phyloP scores from a whole-genome alignment of 495 filamentous ascomycete genomes.

The Penicillium desertorum region DNA sequence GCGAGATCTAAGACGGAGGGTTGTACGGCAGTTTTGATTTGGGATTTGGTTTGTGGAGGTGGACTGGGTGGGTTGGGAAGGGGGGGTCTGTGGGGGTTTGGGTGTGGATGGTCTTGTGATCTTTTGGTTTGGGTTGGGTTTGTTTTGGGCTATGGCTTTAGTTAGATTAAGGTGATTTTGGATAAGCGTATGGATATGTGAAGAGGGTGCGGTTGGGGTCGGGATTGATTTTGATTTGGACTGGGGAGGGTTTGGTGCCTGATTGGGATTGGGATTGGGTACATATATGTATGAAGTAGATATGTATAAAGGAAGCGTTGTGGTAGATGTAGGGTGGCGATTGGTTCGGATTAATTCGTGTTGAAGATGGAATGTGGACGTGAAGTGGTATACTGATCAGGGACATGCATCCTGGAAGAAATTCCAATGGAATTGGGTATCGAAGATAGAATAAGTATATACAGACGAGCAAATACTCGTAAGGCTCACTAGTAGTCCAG shows the following conservation, averaged over 20 bases:
- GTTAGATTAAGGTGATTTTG: not conserved
- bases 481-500: not conserved
- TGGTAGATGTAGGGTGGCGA: not conserved
- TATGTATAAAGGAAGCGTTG: not conserved
- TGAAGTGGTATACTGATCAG: not conserved
- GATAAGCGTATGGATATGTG: not conserved
- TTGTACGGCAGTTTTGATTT: constrained; percentile 5
- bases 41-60: not conserved
- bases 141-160: not conserved
- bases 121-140: not conserved
- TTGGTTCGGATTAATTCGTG: not conserved
- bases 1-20: not conserved
- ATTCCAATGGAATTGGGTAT: constrained; percentile 19
- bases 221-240: not conserved
- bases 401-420: not conserved
- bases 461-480: not conserved
- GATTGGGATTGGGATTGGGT: not conserved
- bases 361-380: not conserved
- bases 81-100: constrained; percentile 10
- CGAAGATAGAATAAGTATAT: constrained; percentile 5
- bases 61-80: constrained; percentile 18
- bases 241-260: not conserved
- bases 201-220: not conserved
- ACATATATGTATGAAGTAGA: no score
- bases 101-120: constrained; percentile 11